Conservation (phyloP, 305 asterid species). For the Solanum hybrid region DNA sequence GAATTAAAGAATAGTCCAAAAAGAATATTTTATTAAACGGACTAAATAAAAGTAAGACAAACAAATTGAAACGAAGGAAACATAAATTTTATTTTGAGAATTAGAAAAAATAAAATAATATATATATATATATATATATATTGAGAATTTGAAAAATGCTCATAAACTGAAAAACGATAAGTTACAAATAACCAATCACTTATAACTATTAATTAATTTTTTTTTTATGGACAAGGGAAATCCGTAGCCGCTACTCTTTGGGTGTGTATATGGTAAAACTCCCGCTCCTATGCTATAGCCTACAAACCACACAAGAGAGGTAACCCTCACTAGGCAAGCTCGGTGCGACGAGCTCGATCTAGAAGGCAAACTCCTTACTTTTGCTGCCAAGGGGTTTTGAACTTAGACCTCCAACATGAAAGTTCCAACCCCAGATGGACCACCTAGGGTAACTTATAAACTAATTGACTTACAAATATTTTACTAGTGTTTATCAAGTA, state of each 20-base stretch:
- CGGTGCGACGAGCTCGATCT: not conserved
- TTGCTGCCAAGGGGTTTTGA: rapidly evolving
- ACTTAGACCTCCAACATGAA: not conserved
- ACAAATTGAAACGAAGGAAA: no score
- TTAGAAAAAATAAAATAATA: no score
- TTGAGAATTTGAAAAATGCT: no score
- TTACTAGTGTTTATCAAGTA: not conserved
- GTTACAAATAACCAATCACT: no score
- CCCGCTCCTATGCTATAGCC: not conserved
- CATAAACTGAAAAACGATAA: no score
- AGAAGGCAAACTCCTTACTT: not conserved
- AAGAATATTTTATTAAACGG: no score
- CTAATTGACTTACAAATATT: no score
- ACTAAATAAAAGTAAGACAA: no score
- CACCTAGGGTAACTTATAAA: not conserved
- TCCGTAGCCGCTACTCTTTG: not conserved
- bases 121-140: no score
- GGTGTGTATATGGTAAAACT: not conserved
- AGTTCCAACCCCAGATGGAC: rapidly evolving
- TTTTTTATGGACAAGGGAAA: no score
- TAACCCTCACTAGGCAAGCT: not conserved
- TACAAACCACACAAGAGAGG: not conserved
- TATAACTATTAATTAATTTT: not conserved
- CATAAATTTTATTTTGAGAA: not conserved
- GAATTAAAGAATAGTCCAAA: no score